Conservation (phyloP, 2,329 filamentous ascomycete species). For the Calonectria naviculata region DNA sequence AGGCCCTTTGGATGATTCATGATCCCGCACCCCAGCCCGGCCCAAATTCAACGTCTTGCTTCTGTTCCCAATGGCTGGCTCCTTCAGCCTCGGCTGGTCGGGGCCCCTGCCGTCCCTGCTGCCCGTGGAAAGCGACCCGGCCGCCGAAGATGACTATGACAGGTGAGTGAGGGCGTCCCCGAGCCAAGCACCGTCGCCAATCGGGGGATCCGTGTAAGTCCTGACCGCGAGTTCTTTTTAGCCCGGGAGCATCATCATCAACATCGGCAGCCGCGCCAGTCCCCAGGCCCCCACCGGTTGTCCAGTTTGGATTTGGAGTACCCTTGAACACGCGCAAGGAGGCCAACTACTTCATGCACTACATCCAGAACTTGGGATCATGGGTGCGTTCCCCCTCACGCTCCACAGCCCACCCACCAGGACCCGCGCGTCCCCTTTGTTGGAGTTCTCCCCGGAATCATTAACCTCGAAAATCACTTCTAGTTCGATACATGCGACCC, state of each 20-base stretch:
- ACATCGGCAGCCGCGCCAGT: not conserved
- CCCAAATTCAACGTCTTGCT: not conserved
- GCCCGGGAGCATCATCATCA: not conserved
- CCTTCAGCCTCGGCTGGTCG: conserved; percentile 22
- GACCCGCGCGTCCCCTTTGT: not conserved
- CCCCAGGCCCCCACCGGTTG: conserved; percentile 18
- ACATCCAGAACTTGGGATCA: conserved; percentile 29
- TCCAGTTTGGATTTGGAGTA: conserved; percentile 27
- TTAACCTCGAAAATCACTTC: conserved; percentile 11
- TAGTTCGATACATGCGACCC: conserved; percentile 56
- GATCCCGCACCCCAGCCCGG: not conserved
- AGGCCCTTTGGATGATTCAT: not conserved
- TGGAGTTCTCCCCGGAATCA: conserved; percentile 3
- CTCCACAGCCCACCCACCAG: not conserved
- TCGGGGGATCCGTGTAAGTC: not conserved
- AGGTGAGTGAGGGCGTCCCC: conserved; percentile 7
- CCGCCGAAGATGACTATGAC: conserved; percentile 7
- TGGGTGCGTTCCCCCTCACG: conserved; percentile 20
- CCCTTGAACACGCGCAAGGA: conserved; percentile 29
- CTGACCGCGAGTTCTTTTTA: conserved; percentile 7
- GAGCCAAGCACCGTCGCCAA: not conserved
- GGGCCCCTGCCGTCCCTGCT: conserved; percentile 27
- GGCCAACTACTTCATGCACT: conserved; percentile 32
- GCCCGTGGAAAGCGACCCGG: conserved; percentile 9
- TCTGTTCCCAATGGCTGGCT: conserved; percentile 17